phyloP scores from a whole-genome alignment of 192 early-diverging fungal species.

The Dimargaris cristalligena region DNA sequence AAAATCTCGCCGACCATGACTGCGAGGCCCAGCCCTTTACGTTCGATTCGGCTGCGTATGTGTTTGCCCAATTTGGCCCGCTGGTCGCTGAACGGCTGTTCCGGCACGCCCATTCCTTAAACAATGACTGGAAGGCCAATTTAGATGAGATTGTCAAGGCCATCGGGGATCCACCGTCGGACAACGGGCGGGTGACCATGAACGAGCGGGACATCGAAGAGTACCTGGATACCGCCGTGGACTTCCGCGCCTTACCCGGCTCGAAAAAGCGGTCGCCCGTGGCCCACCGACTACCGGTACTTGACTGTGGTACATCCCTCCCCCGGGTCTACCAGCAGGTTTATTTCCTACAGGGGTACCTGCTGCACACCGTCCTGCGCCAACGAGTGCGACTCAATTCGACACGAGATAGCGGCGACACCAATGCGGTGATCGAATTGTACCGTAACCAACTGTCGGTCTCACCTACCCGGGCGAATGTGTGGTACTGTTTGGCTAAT shows the following conservation, averaged over 20 bases:
- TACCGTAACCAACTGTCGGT: conserved; percentile 9
- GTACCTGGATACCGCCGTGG: neutral
- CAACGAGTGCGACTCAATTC: neutral
- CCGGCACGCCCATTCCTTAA: neutral
- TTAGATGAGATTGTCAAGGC: conserved; percentile 2
- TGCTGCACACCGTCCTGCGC: neutral
- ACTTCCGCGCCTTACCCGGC: neutral
- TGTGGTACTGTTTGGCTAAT: conserved; percentile 8
- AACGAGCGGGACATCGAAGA: neutral
- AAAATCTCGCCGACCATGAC: conserved; percentile 8
- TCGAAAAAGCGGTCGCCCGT: too few relatives aligned
- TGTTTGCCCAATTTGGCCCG: neutral
- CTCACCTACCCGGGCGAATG: neutral
- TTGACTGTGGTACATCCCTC: neutral
- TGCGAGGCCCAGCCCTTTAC: neutral
- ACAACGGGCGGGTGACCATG: neutral
- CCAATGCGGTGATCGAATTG: neutral
- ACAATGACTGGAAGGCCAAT: conserved; percentile 1
- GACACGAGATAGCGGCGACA: neutral
- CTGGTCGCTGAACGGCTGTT: neutral
- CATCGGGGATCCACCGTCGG: neutral
- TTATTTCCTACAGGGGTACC: conserved; percentile 6
- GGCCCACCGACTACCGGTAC: neutral
- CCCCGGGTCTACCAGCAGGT: neutral
- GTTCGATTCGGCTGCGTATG: neutral